phyloP scores from a whole-genome alignment of 2,329 filamentous ascomycete species.

The Scedosporium apiospermum region DNA sequence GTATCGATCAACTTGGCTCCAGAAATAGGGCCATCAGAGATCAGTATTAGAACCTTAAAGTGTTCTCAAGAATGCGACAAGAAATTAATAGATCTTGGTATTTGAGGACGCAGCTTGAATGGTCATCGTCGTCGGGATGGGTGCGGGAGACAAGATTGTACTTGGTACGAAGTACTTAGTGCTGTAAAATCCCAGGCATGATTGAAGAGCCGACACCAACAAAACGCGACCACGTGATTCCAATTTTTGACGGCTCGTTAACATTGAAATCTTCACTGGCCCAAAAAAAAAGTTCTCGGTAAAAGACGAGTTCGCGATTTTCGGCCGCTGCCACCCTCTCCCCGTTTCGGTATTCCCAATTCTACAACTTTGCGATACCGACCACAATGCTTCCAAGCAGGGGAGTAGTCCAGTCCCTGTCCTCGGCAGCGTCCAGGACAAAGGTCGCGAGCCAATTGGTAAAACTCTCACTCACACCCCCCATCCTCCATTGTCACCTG shows the following conservation, averaged over 20 bases:
- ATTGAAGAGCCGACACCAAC: background rate
- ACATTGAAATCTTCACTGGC: background rate
- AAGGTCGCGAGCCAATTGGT: constrained; percentile 20
- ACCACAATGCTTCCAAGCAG: constrained; percentile 34
- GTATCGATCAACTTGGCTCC: too few species aligned
- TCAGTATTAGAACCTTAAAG: too few species aligned
- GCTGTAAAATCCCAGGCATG: too few species aligned
- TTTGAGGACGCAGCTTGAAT: too few species aligned
- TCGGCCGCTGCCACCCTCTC: background rate
- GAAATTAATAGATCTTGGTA: too few species aligned
- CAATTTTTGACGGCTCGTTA: background rate
- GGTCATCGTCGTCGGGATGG: too few species aligned
- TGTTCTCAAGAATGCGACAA: too few species aligned
- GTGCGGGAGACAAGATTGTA: background rate
- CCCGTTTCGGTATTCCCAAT: constrained; percentile 4
- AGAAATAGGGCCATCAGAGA: too few species aligned
- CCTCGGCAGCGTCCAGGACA: constrained; percentile 21
- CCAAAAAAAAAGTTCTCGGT: background rate
- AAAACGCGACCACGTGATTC: constrained; percentile 1
- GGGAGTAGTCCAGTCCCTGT: constrained; percentile 30
- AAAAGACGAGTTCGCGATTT: background rate
- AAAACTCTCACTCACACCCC: constrained; percentile 7
- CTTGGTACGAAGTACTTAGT: too few species aligned
- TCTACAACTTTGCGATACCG: constrained; percentile 9
- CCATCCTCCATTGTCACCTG: background rate